phyloP scores from a whole-genome alignment of 106 monocot genomes.

The Apostasia ramifera region DNA sequence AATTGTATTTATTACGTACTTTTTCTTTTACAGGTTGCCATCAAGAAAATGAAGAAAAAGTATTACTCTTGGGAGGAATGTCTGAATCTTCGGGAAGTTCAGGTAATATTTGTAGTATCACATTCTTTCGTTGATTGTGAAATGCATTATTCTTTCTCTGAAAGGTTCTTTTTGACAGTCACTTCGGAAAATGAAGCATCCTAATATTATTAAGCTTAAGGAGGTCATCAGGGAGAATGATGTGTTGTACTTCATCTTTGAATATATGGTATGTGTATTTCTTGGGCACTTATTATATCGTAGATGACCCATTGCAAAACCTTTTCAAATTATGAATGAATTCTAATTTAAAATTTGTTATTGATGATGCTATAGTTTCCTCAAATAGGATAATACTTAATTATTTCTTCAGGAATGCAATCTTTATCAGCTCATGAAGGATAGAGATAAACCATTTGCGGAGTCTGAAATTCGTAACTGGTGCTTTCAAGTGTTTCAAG shows the following conservation, averaged over 20 bases:
- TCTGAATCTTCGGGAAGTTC: conserved; percentile 67
- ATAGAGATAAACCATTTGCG: conserved; percentile 47
- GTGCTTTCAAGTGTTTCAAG: conserved; percentile 93
- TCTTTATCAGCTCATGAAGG: conserved; percentile 89
- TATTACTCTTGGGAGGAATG: conserved; percentile 78
- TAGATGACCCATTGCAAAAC: not conserved
- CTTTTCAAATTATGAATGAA: not conserved
- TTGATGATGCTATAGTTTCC: not conserved
- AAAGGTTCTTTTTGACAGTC: conserved; percentile 33
- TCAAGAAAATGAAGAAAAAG: conserved; percentile 74
- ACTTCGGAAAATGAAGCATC: conserved; percentile 81
- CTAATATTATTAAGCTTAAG: conserved; percentile 89
- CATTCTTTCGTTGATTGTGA: not conserved
- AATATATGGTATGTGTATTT: conserved; percentile 70
- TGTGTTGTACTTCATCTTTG: conserved; percentile 74
- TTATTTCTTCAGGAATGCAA: conserved; percentile 58
- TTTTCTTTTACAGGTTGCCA: conserved; percentile 46
- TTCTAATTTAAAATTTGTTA: not conserved
- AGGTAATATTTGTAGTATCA: conserved; percentile 17
- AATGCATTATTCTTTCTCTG: not conserved
- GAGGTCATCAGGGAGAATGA: conserved; percentile 90
- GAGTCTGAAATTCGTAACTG: conserved; percentile 68
- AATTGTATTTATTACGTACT: not conserved
- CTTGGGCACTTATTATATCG: not conserved
- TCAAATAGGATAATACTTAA: not conserved